Evolutionary conservation across 83 land plant species (phyloP).

Genomic region (Diphasiastrum complanatum): DNA sequence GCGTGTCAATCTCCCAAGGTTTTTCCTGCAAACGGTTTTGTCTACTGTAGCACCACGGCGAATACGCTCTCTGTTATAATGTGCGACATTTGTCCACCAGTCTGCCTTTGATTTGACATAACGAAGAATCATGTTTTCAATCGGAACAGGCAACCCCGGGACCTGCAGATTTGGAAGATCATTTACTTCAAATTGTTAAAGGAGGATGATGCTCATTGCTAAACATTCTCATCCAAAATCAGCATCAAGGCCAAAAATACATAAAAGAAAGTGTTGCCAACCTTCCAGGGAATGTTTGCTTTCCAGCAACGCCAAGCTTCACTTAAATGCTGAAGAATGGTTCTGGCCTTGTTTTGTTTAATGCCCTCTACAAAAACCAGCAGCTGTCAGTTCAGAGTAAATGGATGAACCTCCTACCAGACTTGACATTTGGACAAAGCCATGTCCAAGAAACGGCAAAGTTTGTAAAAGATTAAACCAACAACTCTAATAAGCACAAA

Average conservation of each 20-base stretch:
- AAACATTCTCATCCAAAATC: not conserved
- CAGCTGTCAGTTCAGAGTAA: not conserved
- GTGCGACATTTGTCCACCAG: conserved; percentile 99
- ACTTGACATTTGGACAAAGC: not conserved
- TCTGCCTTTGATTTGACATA: conserved; percentile 98
- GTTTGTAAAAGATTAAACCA: not conserved
- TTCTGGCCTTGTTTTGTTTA: conserved; percentile 94
- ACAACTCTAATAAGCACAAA: not conserved
- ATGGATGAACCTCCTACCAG: not conserved
- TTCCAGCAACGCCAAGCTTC: conserved; percentile 99
- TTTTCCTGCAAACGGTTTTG: conserved; percentile 95
- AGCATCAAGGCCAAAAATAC: not conserved
- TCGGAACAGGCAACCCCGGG: conserved; percentile 95
- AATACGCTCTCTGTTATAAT: conserved; percentile 95
- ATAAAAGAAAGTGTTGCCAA: conserved; percentile 8
- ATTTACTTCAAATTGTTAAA: not conserved
- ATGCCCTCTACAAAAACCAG: conserved; percentile 71
- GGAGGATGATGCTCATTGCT: not conserved
- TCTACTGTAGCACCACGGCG: conserved; percentile 98
- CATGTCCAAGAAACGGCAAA: not conserved
- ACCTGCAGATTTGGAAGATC: conserved; percentile 41
- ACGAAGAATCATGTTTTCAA: conserved; percentile 98
- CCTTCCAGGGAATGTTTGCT: conserved; percentile 99
- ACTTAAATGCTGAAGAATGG: conserved; percentile 94
- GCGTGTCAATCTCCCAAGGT: conserved; percentile 91